These are phyloP conservation scores for Fusarium nelsonii DNA, from an alignment of 2,329 filamentous ascomycete species.

Conservation along the genomic window DNA sequence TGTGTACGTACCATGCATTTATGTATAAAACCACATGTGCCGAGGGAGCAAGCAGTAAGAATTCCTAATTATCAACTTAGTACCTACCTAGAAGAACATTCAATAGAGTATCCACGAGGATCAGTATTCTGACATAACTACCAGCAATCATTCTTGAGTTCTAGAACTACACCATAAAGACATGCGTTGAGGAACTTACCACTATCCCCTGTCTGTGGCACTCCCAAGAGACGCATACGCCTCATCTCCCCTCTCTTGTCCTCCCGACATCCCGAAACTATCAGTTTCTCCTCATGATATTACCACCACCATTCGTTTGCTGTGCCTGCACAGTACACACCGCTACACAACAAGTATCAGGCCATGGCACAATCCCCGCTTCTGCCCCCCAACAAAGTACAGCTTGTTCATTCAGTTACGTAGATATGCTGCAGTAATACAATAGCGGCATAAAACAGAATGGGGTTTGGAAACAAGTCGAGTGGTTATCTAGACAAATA, in stretches of 20 bases:
- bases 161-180: conserved; percentile 2
- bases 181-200: neutral
- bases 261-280: conserved; percentile 21
- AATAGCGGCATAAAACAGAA: conserved; percentile 1
- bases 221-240: conserved; percentile 11
- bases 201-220: conserved; percentile 5
- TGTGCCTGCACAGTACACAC: conserved; percentile 20
- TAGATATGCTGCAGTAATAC: neutral
- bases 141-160: neutral
- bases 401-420: neutral
- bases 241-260: conserved; percentile 16
- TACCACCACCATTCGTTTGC: conserved; percentile 3
- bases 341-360: conserved; percentile 31
- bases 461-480: neutral
- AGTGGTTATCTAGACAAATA: neutral
- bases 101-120: conserved; percentile 18
- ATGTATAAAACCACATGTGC: conserved; percentile 23
- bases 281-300: conserved; percentile 25
- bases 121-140: neutral
- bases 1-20: conserved; percentile 1
- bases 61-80: neutral
- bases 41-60: neutral
- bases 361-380: conserved; percentile 21
- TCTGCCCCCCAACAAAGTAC: conserved; percentile 11
- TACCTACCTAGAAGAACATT: conserved; percentile 9